Evolutionary conservation across 2,329 filamentous ascomycete species (phyloP), one percentile per base, ranked within the genome.

Genomic region (Cephalotrichum gorgonifer): DNA sequence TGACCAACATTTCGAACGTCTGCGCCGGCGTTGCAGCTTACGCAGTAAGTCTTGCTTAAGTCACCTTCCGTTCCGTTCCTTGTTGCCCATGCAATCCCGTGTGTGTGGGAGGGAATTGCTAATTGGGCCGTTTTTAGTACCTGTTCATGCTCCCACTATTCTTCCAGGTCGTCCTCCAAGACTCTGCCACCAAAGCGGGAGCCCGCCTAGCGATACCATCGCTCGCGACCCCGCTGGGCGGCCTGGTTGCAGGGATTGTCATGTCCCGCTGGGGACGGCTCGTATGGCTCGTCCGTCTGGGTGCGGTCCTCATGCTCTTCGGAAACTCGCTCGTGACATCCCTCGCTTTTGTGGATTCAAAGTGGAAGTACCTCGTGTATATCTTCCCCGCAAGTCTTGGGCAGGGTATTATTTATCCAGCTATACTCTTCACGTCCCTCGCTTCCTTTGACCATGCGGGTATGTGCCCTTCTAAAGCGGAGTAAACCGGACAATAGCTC

Each of bases 61-160:
- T n/a, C n/a, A n/a, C n/a, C n/a, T n/a, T n/a, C n/a, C n/a, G n/a
- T n/a, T n/a, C n/a, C n/a, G n/a, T n/a, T n/a, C n/a, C n/a, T n/a
- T n/a, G n/a, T n/a, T n/a, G n/a, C n/a, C n/a, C n/a, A n/a, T n/a
- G n/a, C n/a, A n/a, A n/a, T n/a, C n/a, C n/a, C n/a, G n/a, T n/a
- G n/a, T n/a, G n/a, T n/a, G n/a, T n/a, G n/a, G n/a, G n/a, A n/a
- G n/a, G n/a, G n/a, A n/a, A n/a, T n/a, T n/a, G n/a, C 30, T 23
- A 12, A 47, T 23, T 23, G 4, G 11, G 4, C 17, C n/a, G 17
- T 14, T 2, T 17, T 6, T 20, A 50, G 48, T 50, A 50, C 75
- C 80, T 86, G 75, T 82, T 80, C 49, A 73, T 75, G 0, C 73
- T 86, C 0, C 84, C 84, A 0, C 62, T 87, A 0, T 87, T 87